Base-by-base conservation (phyloP, 2,329 filamentous ascomycete genomes). In the Talaromyces sp. region DNA sequence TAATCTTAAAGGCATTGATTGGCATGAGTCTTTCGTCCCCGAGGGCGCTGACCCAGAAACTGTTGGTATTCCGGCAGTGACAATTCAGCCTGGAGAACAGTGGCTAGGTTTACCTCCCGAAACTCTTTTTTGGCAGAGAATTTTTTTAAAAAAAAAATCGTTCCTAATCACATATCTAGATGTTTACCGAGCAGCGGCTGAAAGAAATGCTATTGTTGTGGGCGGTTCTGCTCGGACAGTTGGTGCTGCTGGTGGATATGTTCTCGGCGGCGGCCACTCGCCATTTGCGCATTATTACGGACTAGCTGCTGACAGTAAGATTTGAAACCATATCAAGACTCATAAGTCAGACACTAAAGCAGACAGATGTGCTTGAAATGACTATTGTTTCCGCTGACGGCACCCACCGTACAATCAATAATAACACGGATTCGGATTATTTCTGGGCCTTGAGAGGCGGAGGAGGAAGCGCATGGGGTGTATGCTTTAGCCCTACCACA, bases 261-360 rank as follows among this genome's bases (percentile, higher is more conserved):
- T 77, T 4, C 83, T 85, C 67, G 85, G 84, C 6, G 86, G 84
- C 14, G 86, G 86, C 0, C 84, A 87, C 66, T 80, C 78, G 0
- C 74, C 80, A 0, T 75, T 89, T 1, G 76, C 75, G 32, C 81
- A 81, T 1, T 73, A 69, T n/a, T 83, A 81, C 55, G 86, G 86
- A 4, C 75, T 89, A 0, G 82, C 73, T 14, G 84, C 84, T 0
- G 86, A 89, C 63, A 52, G 49, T 52, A 52, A 27, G 49, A 17
- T 38, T 38, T 38, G 17, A 8, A 38, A 7, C 17, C 14, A 38
- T 38, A 14, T 38, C 14, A 38, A n/a, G 3, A 5, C 24, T 6
- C 43, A n/a, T 19, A 52, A 27, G 17, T 29, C 9, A 31, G 24
- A 52, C 17, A 52, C 49, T 52, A 11, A 52, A 9, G 6, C 11